phyloP scores from a whole-genome alignment of 202 grass and related monocot genomes.

The Panicum hallii region DNA sequence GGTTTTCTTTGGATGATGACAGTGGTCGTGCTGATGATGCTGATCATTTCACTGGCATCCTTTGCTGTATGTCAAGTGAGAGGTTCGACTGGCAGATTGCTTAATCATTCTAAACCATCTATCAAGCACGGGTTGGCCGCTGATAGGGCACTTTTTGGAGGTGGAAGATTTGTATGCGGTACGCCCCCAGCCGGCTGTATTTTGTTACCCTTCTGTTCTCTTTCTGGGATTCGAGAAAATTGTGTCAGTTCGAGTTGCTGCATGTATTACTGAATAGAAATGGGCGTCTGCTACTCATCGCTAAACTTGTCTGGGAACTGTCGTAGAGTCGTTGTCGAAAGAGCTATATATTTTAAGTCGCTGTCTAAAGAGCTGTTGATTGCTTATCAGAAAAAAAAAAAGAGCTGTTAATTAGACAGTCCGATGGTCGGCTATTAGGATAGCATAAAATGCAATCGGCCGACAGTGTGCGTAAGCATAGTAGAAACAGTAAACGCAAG shows the following conservation, averaged over 20 bases:
- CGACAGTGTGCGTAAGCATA: background rate
- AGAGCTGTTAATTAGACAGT: background rate
- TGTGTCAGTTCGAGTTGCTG: background rate
- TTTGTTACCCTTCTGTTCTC: too few relatives aligned
- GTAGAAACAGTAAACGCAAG: too few relatives aligned
- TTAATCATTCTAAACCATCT: constrained; percentile 31
- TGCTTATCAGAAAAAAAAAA: background rate
- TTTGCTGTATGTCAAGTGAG: constrained; percentile 13
- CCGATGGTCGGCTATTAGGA: background rate
- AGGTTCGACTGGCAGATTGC: constrained; percentile 16
- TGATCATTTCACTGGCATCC: constrained; percentile 1
- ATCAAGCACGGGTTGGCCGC: background rate
- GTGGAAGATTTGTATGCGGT: too few relatives aligned
- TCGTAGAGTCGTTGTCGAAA: background rate
- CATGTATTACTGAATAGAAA: background rate
- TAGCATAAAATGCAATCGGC: background rate
- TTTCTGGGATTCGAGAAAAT: background rate
- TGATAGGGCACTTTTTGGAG: too few relatives aligned
- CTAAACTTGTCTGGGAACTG: background rate
- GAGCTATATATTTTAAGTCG: background rate
- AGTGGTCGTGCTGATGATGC: background rate
- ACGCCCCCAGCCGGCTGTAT: too few relatives aligned
- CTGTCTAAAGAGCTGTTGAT: background rate
- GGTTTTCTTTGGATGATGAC: constrained; percentile 19
- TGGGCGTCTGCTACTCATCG: background rate